A percentile compares a stretch with the other conserved stretches of the same genome.
phyloP scores from a whole-genome alignment of 225 moss, liverwort and hornwort genomes.

The Marchantia polymorpha region DNA sequence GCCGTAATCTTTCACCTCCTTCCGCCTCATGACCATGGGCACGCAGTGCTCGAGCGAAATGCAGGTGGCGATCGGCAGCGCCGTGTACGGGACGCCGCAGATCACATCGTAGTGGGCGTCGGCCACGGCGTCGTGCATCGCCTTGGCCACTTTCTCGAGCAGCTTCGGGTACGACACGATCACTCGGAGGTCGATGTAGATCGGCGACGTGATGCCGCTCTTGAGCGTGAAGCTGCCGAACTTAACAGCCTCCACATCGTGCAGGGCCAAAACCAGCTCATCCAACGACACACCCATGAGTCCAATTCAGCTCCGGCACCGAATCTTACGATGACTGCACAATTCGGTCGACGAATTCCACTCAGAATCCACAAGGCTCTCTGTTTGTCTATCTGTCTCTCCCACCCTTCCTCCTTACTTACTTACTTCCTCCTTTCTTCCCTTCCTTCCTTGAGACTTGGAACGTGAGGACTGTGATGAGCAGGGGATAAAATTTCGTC shows the following conservation, averaged over 20 bases:
- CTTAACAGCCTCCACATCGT: slow-evolving; percentile 81
- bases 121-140: slow-evolving; percentile 58
- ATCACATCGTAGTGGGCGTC: slow-evolving; percentile 68
- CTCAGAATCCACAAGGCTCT: too few species aligned
- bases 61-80: slow-evolving; percentile 83
- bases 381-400: too few species aligned
- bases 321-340: too few species aligned
- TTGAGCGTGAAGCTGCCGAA: slow-evolving; percentile 90
- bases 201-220: slow-evolving; percentile 74
- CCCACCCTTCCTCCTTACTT: too few species aligned
- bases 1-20: slow-evolving; percentile 97
- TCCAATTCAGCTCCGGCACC: too few species aligned
- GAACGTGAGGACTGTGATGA: too few species aligned
- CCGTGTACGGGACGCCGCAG: slow-evolving; percentile 92
- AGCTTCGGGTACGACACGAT: slow-evolving; percentile 82
- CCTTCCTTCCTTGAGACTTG: too few species aligned
- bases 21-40: slow-evolving; percentile 93
- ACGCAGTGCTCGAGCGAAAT: slow-evolving; percentile 71
- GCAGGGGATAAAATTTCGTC: too few species aligned
- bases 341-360: too few species aligned
- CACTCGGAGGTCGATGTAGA: slow-evolving; percentile 83
- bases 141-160: slow-evolving; percentile 62
- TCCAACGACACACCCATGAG: slow-evolving; percentile 47
- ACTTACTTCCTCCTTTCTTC: too few species aligned
- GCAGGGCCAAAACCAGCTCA: slow-evolving; percentile 61